A percentile compares a stretch with the other conserved stretches of the same genome.
These are phyloP conservation scores for Aspergillus costaricaensis DNA, from an alignment of 2,329 filamentous ascomycete species.

Conservation along the genomic window DNA sequence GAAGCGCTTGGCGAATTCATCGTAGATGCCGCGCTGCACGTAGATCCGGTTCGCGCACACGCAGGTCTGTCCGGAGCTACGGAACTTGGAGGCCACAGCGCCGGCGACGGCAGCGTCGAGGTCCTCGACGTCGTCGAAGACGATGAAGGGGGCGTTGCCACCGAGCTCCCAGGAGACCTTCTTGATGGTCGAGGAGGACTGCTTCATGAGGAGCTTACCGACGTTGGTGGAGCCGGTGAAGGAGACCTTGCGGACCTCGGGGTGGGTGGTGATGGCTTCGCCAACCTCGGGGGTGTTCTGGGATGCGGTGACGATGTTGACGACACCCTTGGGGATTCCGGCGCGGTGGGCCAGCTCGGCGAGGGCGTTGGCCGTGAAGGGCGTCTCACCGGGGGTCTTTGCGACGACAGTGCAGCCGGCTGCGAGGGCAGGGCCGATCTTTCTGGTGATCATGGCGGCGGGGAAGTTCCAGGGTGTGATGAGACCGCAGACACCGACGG, in stretches of 20 bases:
- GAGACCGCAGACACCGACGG: slow-evolving; percentile 67
- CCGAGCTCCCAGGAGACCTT: slow-evolving; percentile 88
- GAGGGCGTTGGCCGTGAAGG: slow-evolving; percentile 83
- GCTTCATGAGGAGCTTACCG: slow-evolving; percentile 81
- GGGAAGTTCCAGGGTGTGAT: slow-evolving; percentile 70
- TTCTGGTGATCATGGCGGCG: slow-evolving; percentile 56
- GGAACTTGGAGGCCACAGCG: slow-evolving; percentile 86
- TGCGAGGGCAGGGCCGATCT: slow-evolving; percentile 65
- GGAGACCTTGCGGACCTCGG: slow-evolving; percentile 81
- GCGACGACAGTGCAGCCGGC: slow-evolving; percentile 94
- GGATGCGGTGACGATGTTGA: slow-evolving; percentile 82
- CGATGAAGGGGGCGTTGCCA: slow-evolving; percentile 93
- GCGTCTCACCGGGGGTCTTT: slow-evolving; percentile 90
- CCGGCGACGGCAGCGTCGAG: slow-evolving; percentile 80
- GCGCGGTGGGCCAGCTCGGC: slow-evolving; percentile 84
- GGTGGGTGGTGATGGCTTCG: slow-evolving; percentile 71
- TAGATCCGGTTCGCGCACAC: slow-evolving; percentile 70
- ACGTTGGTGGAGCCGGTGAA: slow-evolving; percentile 79
- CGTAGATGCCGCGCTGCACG: slow-evolving; percentile 54
- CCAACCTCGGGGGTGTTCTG: slow-evolving; percentile 81
- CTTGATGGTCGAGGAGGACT: slow-evolving; percentile 80
- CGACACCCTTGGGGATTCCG: slow-evolving; percentile 84
- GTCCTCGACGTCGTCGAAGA: slow-evolving; percentile 87
- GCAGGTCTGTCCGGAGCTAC: slow-evolving; percentile 92
- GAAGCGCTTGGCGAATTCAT: slow-evolving; percentile 58